phyloP scores from a whole-genome alignment of 805 yeast species.

The Yamadazyma akitaensis region DNA sequence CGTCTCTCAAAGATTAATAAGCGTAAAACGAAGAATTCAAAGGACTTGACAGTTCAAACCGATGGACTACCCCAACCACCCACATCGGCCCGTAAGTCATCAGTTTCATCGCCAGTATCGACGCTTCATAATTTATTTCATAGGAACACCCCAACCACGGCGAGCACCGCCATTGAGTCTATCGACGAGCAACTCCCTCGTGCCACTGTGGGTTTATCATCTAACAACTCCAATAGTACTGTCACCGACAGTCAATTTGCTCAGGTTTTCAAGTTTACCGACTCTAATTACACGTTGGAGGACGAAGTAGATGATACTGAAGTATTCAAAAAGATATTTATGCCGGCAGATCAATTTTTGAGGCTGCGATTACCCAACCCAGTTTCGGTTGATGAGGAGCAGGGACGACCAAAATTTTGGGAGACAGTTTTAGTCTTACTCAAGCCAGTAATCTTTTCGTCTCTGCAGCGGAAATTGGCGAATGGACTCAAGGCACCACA shows the following conservation, averaged over 20 bases:
- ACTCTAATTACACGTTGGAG: slow-evolving; percentile 27
- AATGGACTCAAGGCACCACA: slow-evolving; percentile 22
- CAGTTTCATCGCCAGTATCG: slow-evolving; percentile 29
- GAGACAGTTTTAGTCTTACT: slow-evolving; percentile 17
- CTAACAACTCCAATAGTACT: slow-evolving; percentile 33
- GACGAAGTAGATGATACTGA: slow-evolving; percentile 21
- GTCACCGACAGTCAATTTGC: slow-evolving; percentile 30
- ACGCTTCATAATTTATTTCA: slow-evolving; percentile 35
- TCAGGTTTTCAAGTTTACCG: slow-evolving; percentile 31
- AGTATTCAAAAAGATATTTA: slow-evolving; percentile 26
- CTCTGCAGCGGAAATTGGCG: slow-evolving; percentile 20
- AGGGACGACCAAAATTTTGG: slow-evolving; percentile 13
- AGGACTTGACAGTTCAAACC: slow-evolving; percentile 32
- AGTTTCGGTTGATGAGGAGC: slow-evolving; percentile 7
- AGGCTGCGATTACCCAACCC: slow-evolving; percentile 20
- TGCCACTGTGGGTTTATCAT: slow-evolving; percentile 27
- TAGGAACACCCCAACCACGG: slow-evolving; percentile 17
- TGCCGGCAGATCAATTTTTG: slow-evolving; percentile 35
- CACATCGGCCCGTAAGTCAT: slow-evolving; percentile 17
- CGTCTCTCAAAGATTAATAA: slow-evolving; percentile 8
- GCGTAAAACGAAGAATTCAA: slow-evolving; percentile 9
- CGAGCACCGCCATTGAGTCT: slow-evolving; percentile 1
- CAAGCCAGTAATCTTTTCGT: slow-evolving; percentile 24
- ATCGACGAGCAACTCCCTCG: slow-evolving; percentile 15
- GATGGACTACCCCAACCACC: slow-evolving; percentile 10